Percentiles rank a stretch among this genome's conserved stretches.
Conservation (phyloP, 192 early-diverging fungal genomes). For the Coemansia sp. region DNA sequence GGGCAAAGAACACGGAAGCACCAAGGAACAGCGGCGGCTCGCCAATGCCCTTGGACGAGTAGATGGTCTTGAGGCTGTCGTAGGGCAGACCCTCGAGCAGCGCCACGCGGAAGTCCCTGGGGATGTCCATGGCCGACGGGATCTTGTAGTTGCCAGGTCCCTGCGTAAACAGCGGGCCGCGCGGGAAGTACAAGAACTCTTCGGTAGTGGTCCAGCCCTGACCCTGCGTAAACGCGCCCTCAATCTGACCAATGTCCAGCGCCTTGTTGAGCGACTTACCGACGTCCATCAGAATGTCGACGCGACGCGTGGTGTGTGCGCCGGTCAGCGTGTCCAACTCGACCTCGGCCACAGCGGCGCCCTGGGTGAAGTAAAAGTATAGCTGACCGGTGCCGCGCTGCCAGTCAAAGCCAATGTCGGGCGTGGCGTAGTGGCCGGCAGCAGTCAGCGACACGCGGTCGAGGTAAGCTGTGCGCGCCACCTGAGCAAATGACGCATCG, state of each 20-base stretch:
- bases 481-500: conserved; percentile 51
- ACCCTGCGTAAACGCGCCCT: conserved; percentile 83
- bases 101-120: conserved; percentile 73
- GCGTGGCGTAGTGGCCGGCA: conserved; percentile 83
- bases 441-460: conserved; percentile 76
- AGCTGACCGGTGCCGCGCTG: conserved; percentile 63
- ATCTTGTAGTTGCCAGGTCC: conserved; percentile 90
- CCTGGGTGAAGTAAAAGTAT: conserved; percentile 84
- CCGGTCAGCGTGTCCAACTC: conserved; percentile 86
- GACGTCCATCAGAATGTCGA: conserved; percentile 84
- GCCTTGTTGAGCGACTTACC: conserved; percentile 82
- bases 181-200: conserved; percentile 74
- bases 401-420: conserved; percentile 77
- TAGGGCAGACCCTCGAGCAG: conserved; percentile 59
- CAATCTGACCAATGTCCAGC: conserved; percentile 88
- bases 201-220: conserved; percentile 84
- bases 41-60: conserved; percentile 80
- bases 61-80: conserved; percentile 66
- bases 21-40: conserved; percentile 88
- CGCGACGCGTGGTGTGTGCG: conserved; percentile 65
- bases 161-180: conserved; percentile 72
- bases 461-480: conserved; percentile 64
- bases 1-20: conserved; percentile 71
- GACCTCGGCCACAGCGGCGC: conserved; percentile 76
- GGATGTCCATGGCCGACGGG: conserved; percentile 79